Evolutionary conservation across 2,329 filamentous ascomycete species (phyloP).

Genomic region (Dendryphion nanum): DNA sequence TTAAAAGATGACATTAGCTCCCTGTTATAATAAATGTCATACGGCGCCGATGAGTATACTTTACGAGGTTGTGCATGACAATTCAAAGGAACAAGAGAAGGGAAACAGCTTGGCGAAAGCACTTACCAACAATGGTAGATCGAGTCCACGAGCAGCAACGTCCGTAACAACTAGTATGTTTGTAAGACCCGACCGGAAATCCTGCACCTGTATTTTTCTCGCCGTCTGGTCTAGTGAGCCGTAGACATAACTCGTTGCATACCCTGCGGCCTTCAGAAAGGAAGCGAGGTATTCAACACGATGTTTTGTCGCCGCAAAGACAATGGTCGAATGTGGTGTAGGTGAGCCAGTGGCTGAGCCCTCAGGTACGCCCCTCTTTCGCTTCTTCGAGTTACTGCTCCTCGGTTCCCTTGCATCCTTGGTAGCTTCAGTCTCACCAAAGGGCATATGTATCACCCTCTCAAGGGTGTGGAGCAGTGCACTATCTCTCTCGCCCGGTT

Average conservation of each 20-base stretch:
- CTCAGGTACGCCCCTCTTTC: slow-evolving; percentile 61
- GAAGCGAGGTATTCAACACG: slow-evolving; percentile 90
- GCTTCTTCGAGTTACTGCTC: slow-evolving; percentile 62
- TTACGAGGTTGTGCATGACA: too few relatives aligned
- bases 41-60: too few relatives aligned
- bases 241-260: slow-evolving; percentile 90
- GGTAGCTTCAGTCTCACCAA: slow-evolving; percentile 58
- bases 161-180: slow-evolving; percentile 96
- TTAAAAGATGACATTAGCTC: too few relatives aligned
- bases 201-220: slow-evolving; percentile 85
- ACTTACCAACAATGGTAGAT: slow-evolving; percentile 93
- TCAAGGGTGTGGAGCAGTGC: slow-evolving; percentile 85
- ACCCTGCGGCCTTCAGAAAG: slow-evolving; percentile 78
- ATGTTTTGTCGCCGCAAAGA: slow-evolving; percentile 94
- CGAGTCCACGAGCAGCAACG: slow-evolving; percentile 94
- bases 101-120: slow-evolving; percentile 73
- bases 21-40: too few relatives aligned
- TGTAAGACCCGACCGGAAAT: slow-evolving; percentile 79
- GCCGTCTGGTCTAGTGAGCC: slow-evolving; percentile 93
- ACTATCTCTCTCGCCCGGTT: slow-evolving; percentile 90
- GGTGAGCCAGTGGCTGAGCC: slow-evolving; percentile 65
- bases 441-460: slow-evolving; percentile 89
- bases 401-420: slow-evolving; percentile 46
- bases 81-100: slow-evolving; percentile 39
- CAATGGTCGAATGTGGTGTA: slow-evolving; percentile 87